Evolutionary conservation across 371 early-diverging fungal species (phyloP).

Genomic region (Rhizomucor pusillus): DNA sequence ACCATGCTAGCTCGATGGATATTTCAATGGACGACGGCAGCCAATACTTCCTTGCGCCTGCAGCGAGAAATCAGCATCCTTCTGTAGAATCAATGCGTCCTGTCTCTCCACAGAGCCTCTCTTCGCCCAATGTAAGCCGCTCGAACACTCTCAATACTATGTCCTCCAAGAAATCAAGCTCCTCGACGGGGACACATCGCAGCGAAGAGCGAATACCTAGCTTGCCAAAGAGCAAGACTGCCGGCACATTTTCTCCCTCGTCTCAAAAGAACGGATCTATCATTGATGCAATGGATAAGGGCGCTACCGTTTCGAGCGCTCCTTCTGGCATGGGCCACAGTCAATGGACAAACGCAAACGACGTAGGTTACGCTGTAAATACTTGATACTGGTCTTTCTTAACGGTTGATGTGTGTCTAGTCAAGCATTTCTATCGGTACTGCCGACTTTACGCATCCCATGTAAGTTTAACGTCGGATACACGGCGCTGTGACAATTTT

Average conservation of each 20-base stretch:
- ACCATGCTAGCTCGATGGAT: too few relatives aligned
- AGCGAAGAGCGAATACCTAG: conserved; percentile 14
- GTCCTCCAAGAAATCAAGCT: conserved; percentile 29
- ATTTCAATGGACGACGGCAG: background rate
- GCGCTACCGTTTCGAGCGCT: conserved; percentile 1
- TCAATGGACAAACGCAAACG: background rate
- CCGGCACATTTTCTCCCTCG: background rate
- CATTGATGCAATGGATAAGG: background rate
- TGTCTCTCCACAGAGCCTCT: conserved; percentile 35
- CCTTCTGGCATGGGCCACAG: background rate
- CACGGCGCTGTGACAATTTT: background rate
- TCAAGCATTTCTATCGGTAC: conserved; percentile 8
- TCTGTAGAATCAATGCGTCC: conserved; percentile 18
- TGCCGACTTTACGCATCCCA: background rate
- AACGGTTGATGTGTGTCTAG: conserved; percentile 9
- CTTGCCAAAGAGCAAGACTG: background rate
- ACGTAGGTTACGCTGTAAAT: background rate
- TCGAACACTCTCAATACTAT: conserved; percentile 46
- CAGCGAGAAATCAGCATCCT: background rate
- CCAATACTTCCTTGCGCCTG: background rate
- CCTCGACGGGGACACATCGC: conserved; percentile 12
- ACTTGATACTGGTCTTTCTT: conserved; percentile 1
- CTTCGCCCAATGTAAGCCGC: conserved; percentile 28
- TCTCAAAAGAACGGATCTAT: too few relatives aligned
- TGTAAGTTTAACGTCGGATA: conserved; percentile 5